Evolutionary conservation across 2,329 filamentous ascomycete species (phyloP).

Genomic region (Lasiodiplodia sp.): DNA sequence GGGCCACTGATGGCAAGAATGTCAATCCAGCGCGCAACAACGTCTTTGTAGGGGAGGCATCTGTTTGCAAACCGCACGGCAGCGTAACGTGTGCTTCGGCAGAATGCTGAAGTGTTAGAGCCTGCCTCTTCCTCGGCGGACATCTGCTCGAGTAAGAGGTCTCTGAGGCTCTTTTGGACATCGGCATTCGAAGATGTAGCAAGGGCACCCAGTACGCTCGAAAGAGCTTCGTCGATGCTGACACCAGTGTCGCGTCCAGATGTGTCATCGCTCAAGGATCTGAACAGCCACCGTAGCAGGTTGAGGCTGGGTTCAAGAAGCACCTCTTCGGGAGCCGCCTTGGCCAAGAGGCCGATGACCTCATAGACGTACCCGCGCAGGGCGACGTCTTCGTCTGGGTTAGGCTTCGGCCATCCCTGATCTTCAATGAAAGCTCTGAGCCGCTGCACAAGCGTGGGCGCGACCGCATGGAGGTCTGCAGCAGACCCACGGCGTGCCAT

Average conservation of each 20-base stretch:
- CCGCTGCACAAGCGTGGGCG: constrained; percentile 70
- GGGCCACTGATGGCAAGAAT: constrained; percentile 78
- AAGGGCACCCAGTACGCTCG: constrained; percentile 71
- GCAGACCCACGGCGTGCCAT: constrained; percentile 75
- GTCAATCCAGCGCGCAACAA: constrained; percentile 85
- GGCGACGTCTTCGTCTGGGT: constrained; percentile 63
- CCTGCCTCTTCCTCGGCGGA: constrained; percentile 36
- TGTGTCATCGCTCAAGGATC: constrained; percentile 80
- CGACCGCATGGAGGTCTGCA: constrained; percentile 69
- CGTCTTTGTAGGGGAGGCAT: constrained; percentile 80
- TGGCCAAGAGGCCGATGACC: constrained; percentile 82
- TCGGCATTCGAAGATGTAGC: constrained; percentile 52
- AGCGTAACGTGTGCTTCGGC: constrained; percentile 75
- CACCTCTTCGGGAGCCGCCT: constrained; percentile 67
- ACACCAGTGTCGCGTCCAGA: constrained; percentile 77
- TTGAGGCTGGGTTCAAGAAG: constrained; percentile 60
- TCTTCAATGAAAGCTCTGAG: constrained; percentile 76
- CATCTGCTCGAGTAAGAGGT: constrained; percentile 44
- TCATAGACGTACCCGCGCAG: constrained; percentile 87
- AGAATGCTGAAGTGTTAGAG: constrained; percentile 1
- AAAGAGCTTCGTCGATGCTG: constrained; percentile 88
- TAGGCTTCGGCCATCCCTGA: constrained; percentile 81
- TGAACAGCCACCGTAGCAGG: constrained; percentile 79
- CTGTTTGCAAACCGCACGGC: constrained; percentile 89
- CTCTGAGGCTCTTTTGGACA: constrained; percentile 48